phyloP scores from a whole-genome alignment of 73 alveolate species.

The Paramecium octaurelia region DNA sequence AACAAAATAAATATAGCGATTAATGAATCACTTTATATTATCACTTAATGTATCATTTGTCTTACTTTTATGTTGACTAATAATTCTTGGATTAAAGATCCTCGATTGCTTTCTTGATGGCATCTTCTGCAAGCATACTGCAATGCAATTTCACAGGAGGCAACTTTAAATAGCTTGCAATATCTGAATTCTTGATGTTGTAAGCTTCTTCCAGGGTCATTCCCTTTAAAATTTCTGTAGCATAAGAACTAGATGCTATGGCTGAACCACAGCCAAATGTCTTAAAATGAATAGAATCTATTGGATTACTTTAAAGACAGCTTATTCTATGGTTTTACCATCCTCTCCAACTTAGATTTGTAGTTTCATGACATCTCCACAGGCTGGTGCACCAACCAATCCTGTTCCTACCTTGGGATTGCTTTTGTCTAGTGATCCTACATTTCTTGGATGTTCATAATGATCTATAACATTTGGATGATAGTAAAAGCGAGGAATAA shows the following conservation, averaged over 20 bases:
- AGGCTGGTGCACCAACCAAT: slow-evolving; percentile 97
- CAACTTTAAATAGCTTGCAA: slow-evolving; percentile 80
- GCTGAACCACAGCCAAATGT: slow-evolving; percentile 98
- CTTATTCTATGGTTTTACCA: slow-evolving; percentile 85
- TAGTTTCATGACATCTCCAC: slow-evolving; percentile 97
- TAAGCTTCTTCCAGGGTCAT: slow-evolving; percentile 84
- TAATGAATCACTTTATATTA: not conserved
- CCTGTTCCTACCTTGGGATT: slow-evolving; percentile 92
- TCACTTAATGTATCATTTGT: not conserved
- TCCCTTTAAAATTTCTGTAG: slow-evolving; percentile 87
- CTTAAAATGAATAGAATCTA: not conserved
- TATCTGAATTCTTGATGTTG: slow-evolving; percentile 84
- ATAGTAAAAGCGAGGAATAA: slow-evolving; percentile 55
- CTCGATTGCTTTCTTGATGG: slow-evolving; percentile 91
- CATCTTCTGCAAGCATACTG: slow-evolving; percentile 95
- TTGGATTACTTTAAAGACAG: slow-evolving; percentile 82
- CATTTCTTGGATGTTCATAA: slow-evolving; percentile 90
- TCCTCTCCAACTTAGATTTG: slow-evolving; percentile 86
- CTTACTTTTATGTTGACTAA: not conserved
- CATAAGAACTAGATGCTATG: slow-evolving; percentile 91
- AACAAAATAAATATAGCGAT: not conserved
- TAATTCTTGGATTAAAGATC: slow-evolving; percentile 69
- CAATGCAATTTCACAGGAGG: slow-evolving; percentile 96
- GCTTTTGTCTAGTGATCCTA: slow-evolving; percentile 78
- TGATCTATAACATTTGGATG: slow-evolving; percentile 87